A percentile compares a stretch with the other conserved stretches of the same genome.
Evolutionary conservation across 805 yeast genomes (phyloP).

Genomic region (Candida parachauliodes): DNA sequence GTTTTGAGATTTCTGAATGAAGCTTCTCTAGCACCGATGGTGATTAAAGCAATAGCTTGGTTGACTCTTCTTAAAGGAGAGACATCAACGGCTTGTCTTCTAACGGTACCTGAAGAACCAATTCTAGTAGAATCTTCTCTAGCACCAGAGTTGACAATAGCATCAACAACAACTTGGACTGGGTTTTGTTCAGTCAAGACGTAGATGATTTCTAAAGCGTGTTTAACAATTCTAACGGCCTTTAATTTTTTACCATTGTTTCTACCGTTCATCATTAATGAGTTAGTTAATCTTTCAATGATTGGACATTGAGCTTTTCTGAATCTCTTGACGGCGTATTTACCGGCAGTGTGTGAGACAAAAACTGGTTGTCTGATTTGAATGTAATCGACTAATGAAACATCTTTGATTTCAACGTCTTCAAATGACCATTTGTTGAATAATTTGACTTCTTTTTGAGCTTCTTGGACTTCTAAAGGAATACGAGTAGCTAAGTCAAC

Average conservation of each 20-base stretch:
- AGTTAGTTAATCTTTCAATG: conserved; percentile 98
- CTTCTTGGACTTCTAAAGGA: conserved; percentile 95
- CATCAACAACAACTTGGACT: conserved; percentile 97
- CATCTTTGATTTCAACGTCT: conserved; percentile 96
- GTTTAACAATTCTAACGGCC: conserved; percentile 99
- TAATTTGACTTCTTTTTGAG: conserved; percentile 93
- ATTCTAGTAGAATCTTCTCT: conserved; percentile 99
- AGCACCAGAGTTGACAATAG: conserved; percentile 99
- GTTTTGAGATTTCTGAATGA: conserved; percentile 99
- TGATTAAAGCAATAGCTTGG: conserved; percentile 97
- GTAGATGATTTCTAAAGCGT: conserved; percentile 96
- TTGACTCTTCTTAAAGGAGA: conserved; percentile 99
- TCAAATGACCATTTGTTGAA: conserved; percentile 99
- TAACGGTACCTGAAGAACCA: conserved; percentile 99
- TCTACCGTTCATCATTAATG: conserved; percentile 99
- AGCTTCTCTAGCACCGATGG: conserved; percentile 99
- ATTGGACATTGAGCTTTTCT: conserved; percentile 99
- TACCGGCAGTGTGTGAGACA: conserved; percentile 99
- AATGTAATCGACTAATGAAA: conserved; percentile 96
- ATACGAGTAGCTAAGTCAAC: conserved; percentile 91
- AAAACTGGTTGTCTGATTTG: conserved; percentile 97
- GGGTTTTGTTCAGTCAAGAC: conserved; percentile 99
- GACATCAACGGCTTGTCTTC: conserved; percentile 99
- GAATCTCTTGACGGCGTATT: conserved; percentile 99
- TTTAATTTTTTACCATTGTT: conserved; percentile 99